Evolutionary conservation across 164 flowering plant species (phyloP), one percentile per base, ranked within the genome.

Genomic region (Santalum album): DNA sequence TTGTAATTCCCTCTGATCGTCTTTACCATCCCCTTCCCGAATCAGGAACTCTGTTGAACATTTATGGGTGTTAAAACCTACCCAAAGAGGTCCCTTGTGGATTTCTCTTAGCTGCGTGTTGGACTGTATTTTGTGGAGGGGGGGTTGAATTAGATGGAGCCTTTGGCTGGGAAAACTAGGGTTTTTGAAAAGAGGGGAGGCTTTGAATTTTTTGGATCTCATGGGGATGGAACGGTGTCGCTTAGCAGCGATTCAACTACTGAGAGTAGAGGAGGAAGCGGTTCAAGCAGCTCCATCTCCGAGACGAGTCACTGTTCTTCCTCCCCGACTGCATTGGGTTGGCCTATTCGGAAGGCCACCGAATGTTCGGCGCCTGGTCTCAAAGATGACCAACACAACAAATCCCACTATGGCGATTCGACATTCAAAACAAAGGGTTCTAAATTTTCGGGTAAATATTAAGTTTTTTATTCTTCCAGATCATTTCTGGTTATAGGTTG

Each of bases 321-420:
- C 16, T 38, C 42, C 15, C 42, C 42, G 16, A 11, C 12, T 4
- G 0, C 42, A 3, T 38, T 38, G 17, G 42, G 42, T 12, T 38
- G 42, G 42, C 42, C 42, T 4, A 38, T 38, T 14, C 14, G 42
- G 42, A 38, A 38, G 42, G 42, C 42, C n/a, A n/a, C n/a, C 16
- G 3, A 15, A 4, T 38, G 16, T 4, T 12, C 17, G 16, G 4
- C 42, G 15, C 16, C 14, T 38, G 9, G 16, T 15, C 14, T 12
- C 42, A 38, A 14, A 9, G 42, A 14, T 9, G 42, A 9, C 4
- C 42, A 10, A 16, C 42, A 12, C 0, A n/a, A n/a, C n/a, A 12
- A 15, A 35, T 68, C 63, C 57, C 1, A 44, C 54, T n/a, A 39
- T 47, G 7, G 44, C 22, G 18, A 6, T 25, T 38, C 36, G n/a